Evolutionary conservation across 2,329 filamentous ascomycete genomes (phyloP), one percentile per base, ranked within the genome.

Genomic region (Fusarium pininemorale): DNA sequence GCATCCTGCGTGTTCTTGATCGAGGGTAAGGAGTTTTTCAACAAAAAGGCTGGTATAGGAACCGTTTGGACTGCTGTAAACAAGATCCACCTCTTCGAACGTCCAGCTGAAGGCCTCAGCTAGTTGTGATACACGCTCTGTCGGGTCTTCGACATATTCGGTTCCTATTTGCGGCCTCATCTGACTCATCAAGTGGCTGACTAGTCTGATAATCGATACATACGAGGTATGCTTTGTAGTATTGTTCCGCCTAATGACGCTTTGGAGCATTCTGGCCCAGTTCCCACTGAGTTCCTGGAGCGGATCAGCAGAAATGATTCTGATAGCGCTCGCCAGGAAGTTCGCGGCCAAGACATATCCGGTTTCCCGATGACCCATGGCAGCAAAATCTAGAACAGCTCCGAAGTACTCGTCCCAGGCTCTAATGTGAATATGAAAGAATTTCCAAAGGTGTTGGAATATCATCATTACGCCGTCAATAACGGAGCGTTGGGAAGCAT

Each of bases 391-490:
- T n/a, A 88, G 79, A 70, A 95, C 85, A n/a, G 93, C 87, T 18
- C 88, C 88, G 79, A 96, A 96, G 66, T 92, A 92, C 77, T 96
- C 93, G 47, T 91, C 89, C 94, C 94, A 96, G 7, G 92, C 88
- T 64, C 91, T 89, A 35, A 90, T 83, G 51, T 87, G 85, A 6
- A 84, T 81, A 68, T 93, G 90, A 64, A 94, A 90, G n/a, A 82
- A 84, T 7, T 87, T 83, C 89, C 90, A 94, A 7, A 94, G 80
- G 28, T 85, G 80, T 37, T 85, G 83, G 56, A 94, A 84, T 28
- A 90, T 82, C 24, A 78, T 75, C 45, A 90, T 80, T 9, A 83
- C 80, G 5, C 80, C 79, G 32, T 80, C 77, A 28, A 88, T 75
- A 15, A 86, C 77, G 12, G 76, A 75, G 2, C 45, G 37, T 57